Conservation (phyloP, 345 rosid genomes). For the Bruguiera gymnorhiza region DNA sequence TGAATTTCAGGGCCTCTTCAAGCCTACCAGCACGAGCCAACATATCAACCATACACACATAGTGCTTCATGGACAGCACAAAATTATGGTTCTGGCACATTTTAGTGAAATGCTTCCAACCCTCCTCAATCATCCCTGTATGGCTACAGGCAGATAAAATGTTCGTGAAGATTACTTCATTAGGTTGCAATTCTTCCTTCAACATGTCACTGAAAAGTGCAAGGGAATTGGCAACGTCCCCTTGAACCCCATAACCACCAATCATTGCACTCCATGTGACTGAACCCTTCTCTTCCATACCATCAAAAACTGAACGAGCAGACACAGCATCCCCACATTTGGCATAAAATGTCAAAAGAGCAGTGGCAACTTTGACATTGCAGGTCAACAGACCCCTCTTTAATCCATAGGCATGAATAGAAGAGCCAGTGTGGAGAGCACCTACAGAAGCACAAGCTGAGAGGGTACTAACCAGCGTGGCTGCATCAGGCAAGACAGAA, state of each 20-base stretch:
- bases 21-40: conserved; percentile 83
- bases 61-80: conserved; percentile 70
- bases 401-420: conserved; percentile 60
- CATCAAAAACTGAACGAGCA: conserved; percentile 24
- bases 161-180: conserved; percentile 26
- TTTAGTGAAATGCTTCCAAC: conserved; percentile 55
- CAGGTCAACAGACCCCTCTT: conserved; percentile 27
- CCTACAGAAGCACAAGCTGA: conserved; percentile 51
- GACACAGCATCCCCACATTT: conserved; percentile 28
- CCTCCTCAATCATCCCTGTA: conserved; percentile 73
- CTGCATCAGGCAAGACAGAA: conserved; percentile 41
- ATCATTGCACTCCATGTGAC: conserved; percentile 35
- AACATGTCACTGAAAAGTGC: conserved; percentile 24
- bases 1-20: conserved; percentile 70
- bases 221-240: conserved; percentile 18
- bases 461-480: conserved; percentile 41
- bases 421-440: conserved; percentile 44
- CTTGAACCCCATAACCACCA: conserved; percentile 29
- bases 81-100: conserved; percentile 62
- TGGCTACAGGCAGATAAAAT: conserved; percentile 42
- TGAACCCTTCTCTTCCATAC: conserved; percentile 20
- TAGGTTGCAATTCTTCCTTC: conserved; percentile 23
- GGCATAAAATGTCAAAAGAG: conserved; percentile 27
- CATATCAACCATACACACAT: conserved; percentile 76
- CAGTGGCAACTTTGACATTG: conserved; percentile 22